Evolutionary conservation across 306 rosid genomes (phyloP), one percentile per base, ranked within the genome.

Genomic region (Trichosanthes cucumerina): DNA sequence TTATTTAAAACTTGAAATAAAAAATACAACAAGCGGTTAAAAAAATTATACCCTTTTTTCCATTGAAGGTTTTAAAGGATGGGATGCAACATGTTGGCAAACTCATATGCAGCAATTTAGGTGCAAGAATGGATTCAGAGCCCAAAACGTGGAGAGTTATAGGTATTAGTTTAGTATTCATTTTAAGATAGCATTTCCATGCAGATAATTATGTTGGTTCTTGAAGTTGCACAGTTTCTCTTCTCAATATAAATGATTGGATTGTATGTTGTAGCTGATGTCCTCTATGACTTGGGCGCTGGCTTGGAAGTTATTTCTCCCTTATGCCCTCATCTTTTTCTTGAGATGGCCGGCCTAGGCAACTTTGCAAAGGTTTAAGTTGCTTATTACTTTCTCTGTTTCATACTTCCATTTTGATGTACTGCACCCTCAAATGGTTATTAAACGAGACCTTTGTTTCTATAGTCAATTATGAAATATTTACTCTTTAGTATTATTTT

Each of bases 271-370:
- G 88, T 92, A 95, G 97, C 99, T 82, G 99, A 95, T 81, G 93
- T 82, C 73, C 93, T 95, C 53, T 95, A 88, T 62, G 99, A 95
- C 86, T 69, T 95, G 28, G 99, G 99, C 78, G 81, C 86, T 77
- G 97, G 99, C 84, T 88, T 95, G 88, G 99, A 95, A 87, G 91
- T 95, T 79, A 89, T 95, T 78, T 95, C 99, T 81, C 99, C 99
- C 13, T 82, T 95, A 68, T 95, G 99, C 82, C 99, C 99, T 0
- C 97, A 91, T 80, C 96, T 95, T 80, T 95, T 95, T 82, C 97
- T 95, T 79, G 86, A 95, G 86, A 83, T 95, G 87, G 99, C 97
- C 49, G 99, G 99, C 82, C 87, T 92, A 49, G 97, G 99, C 75
- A 92, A 95, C 82, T 91, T 95, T 18, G 97, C 96, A 0, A 92